Base-by-base conservation (phyloP, 83 land plant species). In the Diphasiastrum complanatum region DNA sequence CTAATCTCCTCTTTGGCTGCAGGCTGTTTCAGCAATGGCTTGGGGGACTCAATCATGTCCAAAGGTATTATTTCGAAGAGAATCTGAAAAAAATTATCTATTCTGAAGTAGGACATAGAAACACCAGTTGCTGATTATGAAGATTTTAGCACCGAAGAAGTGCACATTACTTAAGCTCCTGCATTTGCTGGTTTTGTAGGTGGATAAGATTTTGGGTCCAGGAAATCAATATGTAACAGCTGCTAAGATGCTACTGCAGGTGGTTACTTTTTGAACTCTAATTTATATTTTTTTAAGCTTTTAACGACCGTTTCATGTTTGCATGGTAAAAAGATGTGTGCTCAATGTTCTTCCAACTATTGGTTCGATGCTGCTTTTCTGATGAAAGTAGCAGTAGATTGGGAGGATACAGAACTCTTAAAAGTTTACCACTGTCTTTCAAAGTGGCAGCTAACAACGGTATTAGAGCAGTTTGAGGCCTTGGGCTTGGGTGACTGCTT, bases 221-320 rank as follows among this genome's bases (percentile, higher is more conserved):
- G 99, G 99, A 64, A 95, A 95, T 70, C 99, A 95, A 59, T 95
- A 90, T 71, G 99, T 95, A 25, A 95, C 99, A 49, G 99, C 99
- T 73, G 99, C 99, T 45, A 95, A 95, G 77, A 95, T 95, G 99
- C 75, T 85, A 51, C 82, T 95, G 34, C 99, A 95, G 73, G 99
- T 90, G 76, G 51, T 58, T 24, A 23, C 4, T 5, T 23, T 29
- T 54, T 10, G 8, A 52, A 25, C 3, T 3, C 47, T 59, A 4
- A 4, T 36, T n/a, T 59, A 4, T 20, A 50, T 19, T 6, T 6
- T 50, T 6, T 16, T 50, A 12, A 12, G 10, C 52, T 20, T 10
- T 50, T 16, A 10, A 10, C 22, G 22, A 50, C 22, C 20, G 10
- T 20, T 23, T 5, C 0, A 52, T 23, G 5, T 52, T 14, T 18